Evolutionary conservation across 225 moss, liverwort and hornwort genomes (phyloP), one percentile per base, ranked within the genome.

Genomic region (Marchantia polymorpha): DNA sequence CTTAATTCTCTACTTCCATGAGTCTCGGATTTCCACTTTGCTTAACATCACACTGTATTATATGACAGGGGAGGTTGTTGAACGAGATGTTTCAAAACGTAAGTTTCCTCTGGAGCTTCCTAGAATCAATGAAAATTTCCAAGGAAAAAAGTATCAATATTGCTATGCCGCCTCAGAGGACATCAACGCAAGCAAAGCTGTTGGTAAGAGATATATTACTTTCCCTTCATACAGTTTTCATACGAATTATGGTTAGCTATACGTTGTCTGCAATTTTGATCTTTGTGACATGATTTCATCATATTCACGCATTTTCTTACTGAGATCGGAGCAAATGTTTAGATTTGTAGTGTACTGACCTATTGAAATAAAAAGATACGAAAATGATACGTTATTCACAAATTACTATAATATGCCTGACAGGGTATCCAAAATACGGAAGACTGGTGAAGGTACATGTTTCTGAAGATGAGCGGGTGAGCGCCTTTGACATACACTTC

Each of bases 71-170:
- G 63, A 2, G 16, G 77, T 77, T 19, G 59, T 58, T 10, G 77
- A 77, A 39, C 10, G 63, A 16, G 59, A 77, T 22, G 64, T 77
- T 48, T 16, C 77, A 10, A 46, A 64, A 13, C 6, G 19, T 31
- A 79, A 71, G 15, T 83, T 83, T 30, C 60, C 83, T 8, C 7
- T 78, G 59, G 83, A 83, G 47, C 46, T 69, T 64, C 83, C 83
- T 6, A 79, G 20, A 46, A 78, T 78, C 22, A 83, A 83, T 48
- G 73, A 79, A 6, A 64, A 51, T 14, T 83, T 63, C 19, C 46
- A 20, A 3, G 75, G 78, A 9, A 79, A 73, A 52, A 83, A 83
- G 27, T 72, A 83, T 64, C 49, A 27, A 16, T 83, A 78, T 59
- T 20, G 49, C 22, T 83, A 83, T 59, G 66, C 55, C 27, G 7